Percentiles rank a stretch among this genome's conserved stretches.
These are phyloP conservation scores for Nigrospora oryzae DNA, from an alignment of 2,329 filamentous ascomycete species.

Conservation along the genomic window DNA sequence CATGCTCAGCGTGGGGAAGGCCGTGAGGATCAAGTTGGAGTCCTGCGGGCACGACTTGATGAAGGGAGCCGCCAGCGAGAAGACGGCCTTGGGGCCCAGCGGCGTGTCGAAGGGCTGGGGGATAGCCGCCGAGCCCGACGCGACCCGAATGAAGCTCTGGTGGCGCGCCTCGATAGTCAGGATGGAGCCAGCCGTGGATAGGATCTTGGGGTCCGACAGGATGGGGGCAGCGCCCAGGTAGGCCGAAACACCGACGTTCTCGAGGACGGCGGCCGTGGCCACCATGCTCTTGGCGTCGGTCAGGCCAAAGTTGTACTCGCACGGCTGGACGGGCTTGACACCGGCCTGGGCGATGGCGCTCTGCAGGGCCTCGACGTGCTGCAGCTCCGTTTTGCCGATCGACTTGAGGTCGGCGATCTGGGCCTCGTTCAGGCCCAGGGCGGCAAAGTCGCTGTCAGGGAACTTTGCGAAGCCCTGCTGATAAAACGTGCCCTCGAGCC, in stretches of 20 bases:
- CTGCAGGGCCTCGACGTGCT: slow-evolving; percentile 53
- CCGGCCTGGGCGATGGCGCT: slow-evolving; percentile 53
- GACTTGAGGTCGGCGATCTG: slow-evolving; percentile 52
- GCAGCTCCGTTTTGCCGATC: slow-evolving; percentile 54
- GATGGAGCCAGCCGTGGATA: slow-evolving; percentile 61
- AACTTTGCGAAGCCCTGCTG: slow-evolving; percentile 61
- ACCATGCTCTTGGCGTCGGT: slow-evolving; percentile 60
- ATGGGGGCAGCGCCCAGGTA: slow-evolving; percentile 65
- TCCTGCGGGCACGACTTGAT: slow-evolving; percentile 61
- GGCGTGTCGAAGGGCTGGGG: slow-evolving; percentile 64
- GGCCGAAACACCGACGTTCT: slow-evolving; percentile 67
- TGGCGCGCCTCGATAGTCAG: slow-evolving; percentile 67
- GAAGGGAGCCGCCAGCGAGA: slow-evolving; percentile 66
- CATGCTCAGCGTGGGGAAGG: slow-evolving; percentile 53
- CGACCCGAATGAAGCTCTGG: slow-evolving; percentile 62
- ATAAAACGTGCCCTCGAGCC: slow-evolving; percentile 68
- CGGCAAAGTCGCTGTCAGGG: slow-evolving; percentile 53
- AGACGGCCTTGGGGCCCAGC: slow-evolving; percentile 59
- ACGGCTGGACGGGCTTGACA: slow-evolving; percentile 57
- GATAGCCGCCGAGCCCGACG: slow-evolving; percentile 47
- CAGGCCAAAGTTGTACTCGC: slow-evolving; percentile 65
- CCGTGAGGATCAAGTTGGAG: slow-evolving; percentile 53
- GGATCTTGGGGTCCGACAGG: slow-evolving; percentile 48
- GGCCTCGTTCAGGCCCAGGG: slow-evolving; percentile 45
- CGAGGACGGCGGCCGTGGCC: slow-evolving; percentile 59